These are phyloP conservation scores for Blastocystis sp. DNA, from an alignment of 352 stramenopile species.

Conservation along the genomic window DNA sequence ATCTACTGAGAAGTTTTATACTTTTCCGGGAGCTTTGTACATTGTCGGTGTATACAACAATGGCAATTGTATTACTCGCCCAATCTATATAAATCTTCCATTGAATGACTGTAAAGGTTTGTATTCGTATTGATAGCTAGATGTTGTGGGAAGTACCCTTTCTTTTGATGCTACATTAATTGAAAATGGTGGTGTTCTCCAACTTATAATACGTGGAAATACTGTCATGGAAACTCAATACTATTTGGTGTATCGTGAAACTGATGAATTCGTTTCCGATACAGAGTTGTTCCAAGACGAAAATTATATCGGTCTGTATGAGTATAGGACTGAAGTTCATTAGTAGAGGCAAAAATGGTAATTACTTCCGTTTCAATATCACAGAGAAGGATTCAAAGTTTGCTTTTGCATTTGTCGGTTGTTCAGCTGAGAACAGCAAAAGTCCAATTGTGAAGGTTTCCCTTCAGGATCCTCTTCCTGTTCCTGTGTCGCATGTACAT, in stretches of 20 bases:
- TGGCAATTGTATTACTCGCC: constrained; percentile 10
- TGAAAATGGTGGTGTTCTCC: background rate
- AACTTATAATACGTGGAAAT: constrained; percentile 54
- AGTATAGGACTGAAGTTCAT: background rate
- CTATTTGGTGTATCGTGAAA: background rate
- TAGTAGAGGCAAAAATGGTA: constrained; percentile 11
- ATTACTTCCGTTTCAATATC: background rate
- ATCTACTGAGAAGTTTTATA: background rate
- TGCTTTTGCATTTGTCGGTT: constrained; percentile 47
- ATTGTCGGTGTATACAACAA: constrained; percentile 46
- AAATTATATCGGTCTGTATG: constrained; percentile 37
- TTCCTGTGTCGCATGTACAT: too few relatives aligned
- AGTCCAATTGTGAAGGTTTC: constrained; percentile 1
- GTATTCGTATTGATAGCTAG: background rate
- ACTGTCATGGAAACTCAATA: constrained; percentile 59
- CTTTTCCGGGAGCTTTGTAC: constrained; percentile 36
- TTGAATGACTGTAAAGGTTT: background rate
- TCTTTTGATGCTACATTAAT: constrained; percentile 43
- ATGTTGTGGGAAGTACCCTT: constrained; percentile 23
- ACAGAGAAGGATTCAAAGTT: background rate
- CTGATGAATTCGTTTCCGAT: background rate
- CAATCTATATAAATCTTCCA: constrained; percentile 42
- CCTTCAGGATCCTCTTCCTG: background rate
- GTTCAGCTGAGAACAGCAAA: background rate
- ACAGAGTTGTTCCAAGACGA: constrained; percentile 23